phyloP scores from a whole-genome alignment of 2,329 filamentous ascomycete species.

The Diaporthe humulicola region DNA sequence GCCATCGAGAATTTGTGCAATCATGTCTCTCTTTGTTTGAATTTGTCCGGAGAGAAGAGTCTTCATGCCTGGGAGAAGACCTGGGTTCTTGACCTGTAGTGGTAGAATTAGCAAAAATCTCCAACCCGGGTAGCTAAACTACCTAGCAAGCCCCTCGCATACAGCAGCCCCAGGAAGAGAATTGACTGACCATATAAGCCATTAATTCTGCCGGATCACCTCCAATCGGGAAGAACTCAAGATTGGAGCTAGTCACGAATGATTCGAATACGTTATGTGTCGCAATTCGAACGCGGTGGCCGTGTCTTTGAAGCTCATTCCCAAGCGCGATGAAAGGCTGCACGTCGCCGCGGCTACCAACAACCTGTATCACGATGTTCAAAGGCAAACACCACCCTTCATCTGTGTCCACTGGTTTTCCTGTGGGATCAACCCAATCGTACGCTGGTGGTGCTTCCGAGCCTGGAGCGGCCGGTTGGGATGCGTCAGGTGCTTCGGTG shows the following conservation, averaged over 20 bases:
- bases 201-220: neutral
- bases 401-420: neutral
- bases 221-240: conserved; percentile 4
- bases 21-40: neutral
- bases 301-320: conserved; percentile 4
- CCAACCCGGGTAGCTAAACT: too few relatives aligned
- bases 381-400: neutral
- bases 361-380: conserved; percentile 3
- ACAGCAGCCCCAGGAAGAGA: neutral
- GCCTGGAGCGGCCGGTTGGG: neutral
- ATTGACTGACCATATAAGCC: conserved; percentile 12
- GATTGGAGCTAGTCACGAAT: neutral
- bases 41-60: neutral
- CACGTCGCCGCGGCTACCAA: neutral
- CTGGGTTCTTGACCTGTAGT: conserved; percentile 26
- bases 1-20: conserved; percentile 52
- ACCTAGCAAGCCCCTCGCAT: neutral
- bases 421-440: too few relatives aligned
- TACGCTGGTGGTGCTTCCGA: neutral
- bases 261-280: neutral
- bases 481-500: neutral
- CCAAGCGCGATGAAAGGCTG: conserved; percentile 12
- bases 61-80: neutral
- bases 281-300: neutral
- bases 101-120: neutral